Evolutionary conservation across 73 alveolate species (phyloP), one percentile per base, ranked within the genome.

Genomic region (Paramecium caudatum): DNA sequence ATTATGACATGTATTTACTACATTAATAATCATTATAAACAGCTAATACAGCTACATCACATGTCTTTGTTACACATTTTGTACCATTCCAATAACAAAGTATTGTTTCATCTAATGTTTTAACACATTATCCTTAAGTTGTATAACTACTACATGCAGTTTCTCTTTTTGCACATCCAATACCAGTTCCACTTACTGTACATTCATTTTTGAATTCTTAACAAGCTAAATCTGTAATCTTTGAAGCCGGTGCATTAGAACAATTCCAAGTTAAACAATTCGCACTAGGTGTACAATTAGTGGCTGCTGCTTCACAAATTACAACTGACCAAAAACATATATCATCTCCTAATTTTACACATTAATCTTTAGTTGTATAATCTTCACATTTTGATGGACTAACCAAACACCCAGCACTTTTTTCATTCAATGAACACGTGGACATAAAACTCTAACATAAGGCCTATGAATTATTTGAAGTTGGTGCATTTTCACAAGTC

Each of bases 11-110:
- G 21, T 15, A 74, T 9, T 13, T 43, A 41, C 23, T 19, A 21
- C 88, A 74, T 8, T 3, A 41, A 39, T 7, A 3, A 17, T 30
- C 88, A 21, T 3, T 30, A 16, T 68, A 68, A 1, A 30, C 43
- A 1, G 88, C 19, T 27, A 74, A 74, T 16, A 5, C 46, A 12
- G 88, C 88, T 19, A 19, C 43, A 1, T 15, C 27, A 21, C 88
- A 74, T 9, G 23, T 19, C 21, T 3, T 19, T 15, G 17, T 37
- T 41, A 45, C 62, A 74, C 88, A 74, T 21, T 46, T n/a, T 16
- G 65, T 74, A 39, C 88, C 88, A 74, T 74, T 74, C 88, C 88
- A 74, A 74, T 74, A 74, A 39, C 88, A 74, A 4, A 1, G 23
- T 25, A 21, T 7, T 5, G 88, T 16, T 21, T 37, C 88, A 74